Base-by-base conservation (phyloP, 2,329 filamentous ascomycete species). In the Hymenoscyphus infarciens region DNA sequence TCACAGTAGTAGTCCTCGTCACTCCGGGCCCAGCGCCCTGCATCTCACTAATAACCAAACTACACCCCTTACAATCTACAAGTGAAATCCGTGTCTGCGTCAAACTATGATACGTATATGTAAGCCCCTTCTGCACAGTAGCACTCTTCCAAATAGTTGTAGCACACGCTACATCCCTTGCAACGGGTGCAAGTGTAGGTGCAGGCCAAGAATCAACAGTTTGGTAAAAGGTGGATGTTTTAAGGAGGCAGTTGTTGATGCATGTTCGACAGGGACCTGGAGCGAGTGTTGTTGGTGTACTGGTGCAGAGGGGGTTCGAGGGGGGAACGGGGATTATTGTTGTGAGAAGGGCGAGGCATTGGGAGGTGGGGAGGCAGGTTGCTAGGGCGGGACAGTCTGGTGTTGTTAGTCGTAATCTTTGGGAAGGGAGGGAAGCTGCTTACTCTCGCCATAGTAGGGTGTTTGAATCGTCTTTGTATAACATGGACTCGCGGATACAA, bases 321-420 rank as follows among this genome's bases (percentile, higher is more conserved):
- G 76, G 77, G 16, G 77, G 78, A 3, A 78, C 72, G 58, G 70
- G 72, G 29, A 73, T 72, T 54, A 72, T 75, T n/a, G 71, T 73
- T n/a, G 62, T 68, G 49, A 57, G n/a, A 11, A 64, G 10, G 27
- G 62, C 10, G 42, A 70, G 63, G 56, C 69, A 70, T n/a, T 59
- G 49, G 13, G 65, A 39, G 8, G 57, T 49, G 39, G 53, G 33
- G 5, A 56, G 58, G 38, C 60, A 64, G 16, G 56, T 63, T 33
- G 56, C 33, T 11, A 66, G 10, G 19, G 61, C 60, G 8, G 63
- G 64, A 25, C 56, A 64, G 7, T 33, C 61, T 62, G n/a, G 31
- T 45, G 7, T 22, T 42, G 38, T 38, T 45, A 27, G 64, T 33
- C 62, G 54, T 7, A 22, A 25, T n/a, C 6, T 39, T n/a, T n/a